Evolutionary conservation across 352 stramenopile genomes (phyloP).

Genomic region (Aphanomyces stellatus): DNA sequence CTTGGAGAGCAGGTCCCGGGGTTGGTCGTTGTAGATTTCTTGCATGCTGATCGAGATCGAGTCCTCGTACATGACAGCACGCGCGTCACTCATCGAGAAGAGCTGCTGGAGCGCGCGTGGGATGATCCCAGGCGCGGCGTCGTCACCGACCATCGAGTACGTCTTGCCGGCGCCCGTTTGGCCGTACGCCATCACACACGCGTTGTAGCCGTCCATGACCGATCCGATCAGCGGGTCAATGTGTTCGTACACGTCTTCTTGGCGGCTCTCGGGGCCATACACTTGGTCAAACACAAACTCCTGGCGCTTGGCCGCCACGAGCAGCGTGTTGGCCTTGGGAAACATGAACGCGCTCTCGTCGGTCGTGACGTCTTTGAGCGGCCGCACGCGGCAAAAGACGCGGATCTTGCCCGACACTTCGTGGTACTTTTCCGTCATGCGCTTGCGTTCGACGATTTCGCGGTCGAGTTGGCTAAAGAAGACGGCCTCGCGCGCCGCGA

Average conservation of each 20-base stretch:
- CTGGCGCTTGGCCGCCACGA: slow-evolving; percentile 85
- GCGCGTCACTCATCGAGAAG: slow-evolving; percentile 80
- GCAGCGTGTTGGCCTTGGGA: slow-evolving; percentile 83
- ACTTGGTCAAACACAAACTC: slow-evolving; percentile 97
- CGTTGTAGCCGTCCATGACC: slow-evolving; percentile 97
- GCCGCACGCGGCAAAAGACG: slow-evolving; percentile 87
- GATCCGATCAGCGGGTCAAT: slow-evolving; percentile 93
- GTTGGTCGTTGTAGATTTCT: slow-evolving; percentile 96
- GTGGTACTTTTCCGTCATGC: slow-evolving; percentile 84
- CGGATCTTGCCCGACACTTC: slow-evolving; percentile 90
- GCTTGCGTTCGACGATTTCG: slow-evolving; percentile 66
- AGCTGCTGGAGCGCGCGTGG: slow-evolving; percentile 94
- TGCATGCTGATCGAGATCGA: slow-evolving; percentile 88
- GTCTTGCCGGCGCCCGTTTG: slow-evolving; percentile 96
- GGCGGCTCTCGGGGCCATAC: slow-evolving; percentile 87
- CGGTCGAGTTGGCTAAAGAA: slow-evolving; percentile 56
- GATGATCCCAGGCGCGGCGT: slow-evolving; percentile 85
- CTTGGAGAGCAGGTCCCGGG: slow-evolving; percentile 83
- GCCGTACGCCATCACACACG: slow-evolving; percentile 98
- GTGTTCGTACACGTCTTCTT: slow-evolving; percentile 92
- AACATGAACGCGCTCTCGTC: slow-evolving; percentile 43
- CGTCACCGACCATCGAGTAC: slow-evolving; percentile 92
- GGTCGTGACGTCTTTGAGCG: slow-evolving; percentile 25
- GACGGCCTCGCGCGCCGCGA: slow-evolving; percentile 36
- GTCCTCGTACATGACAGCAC: slow-evolving; percentile 61